phyloP scores from a whole-genome alignment of 208 protist species.

The Acanthamoeba triangularis region DNA sequence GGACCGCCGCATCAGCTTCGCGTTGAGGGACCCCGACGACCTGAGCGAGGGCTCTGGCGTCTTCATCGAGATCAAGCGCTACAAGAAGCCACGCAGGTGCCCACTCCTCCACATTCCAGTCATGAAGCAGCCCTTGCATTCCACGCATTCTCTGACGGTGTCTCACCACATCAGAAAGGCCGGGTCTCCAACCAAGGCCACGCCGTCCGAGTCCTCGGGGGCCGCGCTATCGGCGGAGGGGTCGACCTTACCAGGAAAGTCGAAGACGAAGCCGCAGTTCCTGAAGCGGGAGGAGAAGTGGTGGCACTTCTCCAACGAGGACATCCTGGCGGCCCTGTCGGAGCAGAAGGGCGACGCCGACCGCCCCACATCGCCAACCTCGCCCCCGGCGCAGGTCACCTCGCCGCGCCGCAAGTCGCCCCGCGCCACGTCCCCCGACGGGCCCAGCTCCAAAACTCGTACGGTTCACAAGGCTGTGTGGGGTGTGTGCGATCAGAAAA shows the following conservation, averaged over 20 bases:
- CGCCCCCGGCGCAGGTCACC: background rate
- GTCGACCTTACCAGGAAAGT: background rate
- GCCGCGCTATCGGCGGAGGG: no score
- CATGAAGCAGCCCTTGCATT: background rate
- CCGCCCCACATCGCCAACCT: background rate
- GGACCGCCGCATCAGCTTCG: background rate
- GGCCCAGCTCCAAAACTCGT: background rate
- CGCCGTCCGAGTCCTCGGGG: no score
- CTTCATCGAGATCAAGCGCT: background rate
- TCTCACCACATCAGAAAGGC: no score
- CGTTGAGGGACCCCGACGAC: background rate
- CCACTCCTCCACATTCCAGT: background rate
- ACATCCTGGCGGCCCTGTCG: background rate
- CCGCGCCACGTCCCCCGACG: no score
- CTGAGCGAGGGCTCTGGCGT: background rate
- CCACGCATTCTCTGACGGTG: no score
- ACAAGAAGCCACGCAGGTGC: background rate
- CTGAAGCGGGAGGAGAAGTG: conserved; percentile 27
- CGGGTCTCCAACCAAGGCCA: no score
- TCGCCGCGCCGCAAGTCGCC: background rate
- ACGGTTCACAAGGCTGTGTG: background rate
- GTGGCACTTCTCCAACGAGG: conserved; percentile 57
- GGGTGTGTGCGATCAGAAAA: no score
- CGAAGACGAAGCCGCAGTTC: background rate
- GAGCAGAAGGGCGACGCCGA: background rate